phyloP scores from a whole-genome alignment of 1,139 yeast species.

The Spencermartinsiella ligniputridi region DNA sequence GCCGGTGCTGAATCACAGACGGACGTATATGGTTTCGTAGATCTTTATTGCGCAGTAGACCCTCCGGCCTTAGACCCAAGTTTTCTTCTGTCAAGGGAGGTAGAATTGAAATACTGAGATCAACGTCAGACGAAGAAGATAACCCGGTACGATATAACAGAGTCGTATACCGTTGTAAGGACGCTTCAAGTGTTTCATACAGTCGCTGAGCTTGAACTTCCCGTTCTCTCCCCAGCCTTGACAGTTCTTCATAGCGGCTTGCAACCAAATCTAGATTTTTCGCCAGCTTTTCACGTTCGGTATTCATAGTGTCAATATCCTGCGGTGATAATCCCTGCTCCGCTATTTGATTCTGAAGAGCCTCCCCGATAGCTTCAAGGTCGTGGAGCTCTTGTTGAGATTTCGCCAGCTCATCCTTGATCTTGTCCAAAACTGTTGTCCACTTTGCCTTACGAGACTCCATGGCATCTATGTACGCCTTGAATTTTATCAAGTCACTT shows the following conservation, averaged over 20 bases:
- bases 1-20: constrained; percentile 45
- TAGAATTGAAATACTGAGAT: constrained; percentile 33
- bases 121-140: constrained; percentile 24
- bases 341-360: constrained; percentile 46
- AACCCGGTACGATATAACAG: constrained; percentile 46
- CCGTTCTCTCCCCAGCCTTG: constrained; percentile 40
- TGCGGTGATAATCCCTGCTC: constrained; percentile 56
- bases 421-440: constrained; percentile 52
- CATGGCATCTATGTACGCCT: constrained; percentile 65
- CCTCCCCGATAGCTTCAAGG: constrained; percentile 44
- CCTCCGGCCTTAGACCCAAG: constrained; percentile 43
- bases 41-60: constrained; percentile 35
- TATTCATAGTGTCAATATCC: constrained; percentile 58
- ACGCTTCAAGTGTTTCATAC: constrained; percentile 48
- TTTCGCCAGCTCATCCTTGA: constrained; percentile 49
- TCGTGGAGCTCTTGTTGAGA: constrained; percentile 44
- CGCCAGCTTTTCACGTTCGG: constrained; percentile 56
- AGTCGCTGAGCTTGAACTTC: constrained; percentile 46
- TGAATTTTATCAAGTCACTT: constrained; percentile 66
- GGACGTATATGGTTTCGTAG: constrained; percentile 34
- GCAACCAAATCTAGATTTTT: constrained; percentile 51
- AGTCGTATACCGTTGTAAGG: constrained; percentile 53
- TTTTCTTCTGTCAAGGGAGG: constrained; percentile 34
- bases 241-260: constrained; percentile 39
- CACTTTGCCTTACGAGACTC: constrained; percentile 61